Evolutionary conservation across 2,329 filamentous ascomycete species (phyloP).

Genomic region (Epichloe uncinata): DNA sequence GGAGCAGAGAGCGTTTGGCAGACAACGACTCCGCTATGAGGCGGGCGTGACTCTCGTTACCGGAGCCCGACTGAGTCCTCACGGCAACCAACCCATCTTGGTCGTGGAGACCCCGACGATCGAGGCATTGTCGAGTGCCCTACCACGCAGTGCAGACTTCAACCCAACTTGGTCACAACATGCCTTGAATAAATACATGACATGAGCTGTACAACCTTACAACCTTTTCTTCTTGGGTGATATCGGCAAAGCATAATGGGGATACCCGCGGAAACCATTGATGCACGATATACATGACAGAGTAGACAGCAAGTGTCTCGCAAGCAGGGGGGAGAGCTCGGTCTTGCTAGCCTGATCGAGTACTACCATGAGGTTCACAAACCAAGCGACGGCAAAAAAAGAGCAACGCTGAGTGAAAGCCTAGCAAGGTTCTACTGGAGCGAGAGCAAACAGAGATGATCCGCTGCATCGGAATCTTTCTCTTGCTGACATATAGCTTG

Average conservation of each 20-base stretch:
- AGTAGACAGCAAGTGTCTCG: not conserved
- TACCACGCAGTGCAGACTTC: not conserved
- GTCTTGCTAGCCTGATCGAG: not conserved
- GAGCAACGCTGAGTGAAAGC: not conserved
- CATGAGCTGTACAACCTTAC: not conserved
- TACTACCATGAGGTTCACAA: not conserved
- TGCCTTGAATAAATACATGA: not conserved
- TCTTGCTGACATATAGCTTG: not conserved
- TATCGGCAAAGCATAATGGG: not conserved
- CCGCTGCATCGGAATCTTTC: conserved; percentile 1
- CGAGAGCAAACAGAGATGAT: not conserved
- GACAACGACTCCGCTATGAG: not conserved
- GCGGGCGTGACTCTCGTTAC: not conserved
- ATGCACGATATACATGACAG: not conserved
- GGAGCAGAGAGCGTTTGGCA: not conserved
- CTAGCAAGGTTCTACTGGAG: not conserved
- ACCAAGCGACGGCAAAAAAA: not conserved
- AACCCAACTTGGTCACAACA: not conserved
- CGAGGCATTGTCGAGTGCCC: no score
- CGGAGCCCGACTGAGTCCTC: not conserved
- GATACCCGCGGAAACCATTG: not conserved
- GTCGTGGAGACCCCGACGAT: not conserved
- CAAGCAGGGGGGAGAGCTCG: not conserved
- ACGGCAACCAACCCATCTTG: not conserved
- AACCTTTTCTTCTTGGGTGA: not conserved